Conservation (phyloP, 768 basidiomycete species). For the Gyrodon lividus region DNA sequence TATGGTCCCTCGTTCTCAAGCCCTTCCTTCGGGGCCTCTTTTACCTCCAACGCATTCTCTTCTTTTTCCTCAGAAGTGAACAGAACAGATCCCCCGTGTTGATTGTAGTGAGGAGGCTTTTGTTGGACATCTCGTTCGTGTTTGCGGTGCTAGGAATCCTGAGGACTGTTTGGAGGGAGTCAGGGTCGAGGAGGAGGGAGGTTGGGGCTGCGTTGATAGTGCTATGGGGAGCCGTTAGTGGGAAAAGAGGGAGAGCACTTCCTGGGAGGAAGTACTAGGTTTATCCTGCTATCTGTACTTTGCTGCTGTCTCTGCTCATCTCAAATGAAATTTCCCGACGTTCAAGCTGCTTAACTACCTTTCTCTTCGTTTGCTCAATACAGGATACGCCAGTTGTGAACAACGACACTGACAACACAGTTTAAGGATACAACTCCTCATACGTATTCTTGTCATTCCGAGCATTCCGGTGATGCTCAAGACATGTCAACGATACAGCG, state of each 20-base stretch:
- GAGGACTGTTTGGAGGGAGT: constrained; percentile 62
- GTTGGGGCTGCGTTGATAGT: constrained; percentile 61
- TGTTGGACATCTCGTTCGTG: constrained; percentile 77
- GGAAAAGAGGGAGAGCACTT: constrained; percentile 54
- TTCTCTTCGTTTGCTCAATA: background rate
- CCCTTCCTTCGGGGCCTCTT: constrained; percentile 57
- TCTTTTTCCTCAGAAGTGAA: constrained; percentile 54
- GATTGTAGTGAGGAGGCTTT: constrained; percentile 69
- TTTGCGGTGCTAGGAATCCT: constrained; percentile 59
- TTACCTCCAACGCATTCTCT: constrained; percentile 46
- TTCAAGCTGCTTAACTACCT: background rate
- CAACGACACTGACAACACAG: background rate
- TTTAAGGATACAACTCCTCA: constrained; percentile 4
- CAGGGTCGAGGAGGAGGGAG: constrained; percentile 67
- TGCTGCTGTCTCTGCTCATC: background rate
- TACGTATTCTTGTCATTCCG: background rate
- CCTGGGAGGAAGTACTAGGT: constrained; percentile 36
- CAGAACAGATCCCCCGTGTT: constrained; percentile 64
- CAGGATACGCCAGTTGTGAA: background rate
- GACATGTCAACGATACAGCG: constrained; percentile 94
- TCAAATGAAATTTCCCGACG: background rate
- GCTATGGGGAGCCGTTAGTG: constrained; percentile 70
- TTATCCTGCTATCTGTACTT: constrained; percentile 14
- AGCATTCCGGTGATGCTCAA: constrained; percentile 24
- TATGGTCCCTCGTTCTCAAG: constrained; percentile 75